phyloP scores from a whole-genome alignment of 2,329 filamentous ascomycete genomes.

The Colletotrichum zoysiae region DNA sequence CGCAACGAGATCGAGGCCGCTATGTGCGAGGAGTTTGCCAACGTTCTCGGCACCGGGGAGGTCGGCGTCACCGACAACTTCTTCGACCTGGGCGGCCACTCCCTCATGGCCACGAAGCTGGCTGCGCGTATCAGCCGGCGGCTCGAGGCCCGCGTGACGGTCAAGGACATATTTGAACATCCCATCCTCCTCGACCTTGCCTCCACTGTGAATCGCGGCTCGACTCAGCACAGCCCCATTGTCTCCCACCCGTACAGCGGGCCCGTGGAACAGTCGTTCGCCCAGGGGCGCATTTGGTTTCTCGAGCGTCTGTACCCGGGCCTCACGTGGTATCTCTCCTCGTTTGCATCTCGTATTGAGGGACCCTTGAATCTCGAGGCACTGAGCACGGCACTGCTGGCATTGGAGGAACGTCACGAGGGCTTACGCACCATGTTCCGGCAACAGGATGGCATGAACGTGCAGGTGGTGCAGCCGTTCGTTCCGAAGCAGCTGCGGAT shows the following conservation, averaged over 20 bases:
- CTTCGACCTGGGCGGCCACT: conserved; percentile 40
- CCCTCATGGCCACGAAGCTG: conserved; percentile 34
- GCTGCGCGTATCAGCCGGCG: conserved; percentile 30
- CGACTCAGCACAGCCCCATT: conserved; percentile 8
- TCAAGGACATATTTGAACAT: conserved; percentile 34
- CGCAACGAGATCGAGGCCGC: conserved; percentile 24
- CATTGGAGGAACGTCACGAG: conserved; percentile 44
- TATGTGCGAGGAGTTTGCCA: conserved; percentile 33
- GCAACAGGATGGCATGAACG: not conserved
- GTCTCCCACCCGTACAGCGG: conserved; percentile 18
- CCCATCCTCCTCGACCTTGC: conserved; percentile 19
- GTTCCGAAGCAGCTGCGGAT: not conserved
- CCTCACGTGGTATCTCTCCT: conserved; percentile 42
- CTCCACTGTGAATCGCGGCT: conserved; percentile 6
- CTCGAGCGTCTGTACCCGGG: conserved; percentile 43
- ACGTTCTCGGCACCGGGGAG: conserved; percentile 11
- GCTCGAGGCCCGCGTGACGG: conserved; percentile 20
- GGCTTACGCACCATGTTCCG: conserved; percentile 43
- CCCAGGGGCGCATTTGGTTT: conserved; percentile 45
- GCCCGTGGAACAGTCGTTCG: conserved; percentile 44
- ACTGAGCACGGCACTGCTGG: conserved; percentile 27
- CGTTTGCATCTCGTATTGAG: conserved; percentile 35
- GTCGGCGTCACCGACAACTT: conserved; percentile 30
- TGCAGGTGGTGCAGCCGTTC: conserved; percentile 31
- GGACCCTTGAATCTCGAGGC: conserved; percentile 41